A percentile compares a stretch with the other conserved stretches of the same genome.
Conservation (phyloP, 352 stramenopile genomes). For the Salisapilia sapeloensis region DNA sequence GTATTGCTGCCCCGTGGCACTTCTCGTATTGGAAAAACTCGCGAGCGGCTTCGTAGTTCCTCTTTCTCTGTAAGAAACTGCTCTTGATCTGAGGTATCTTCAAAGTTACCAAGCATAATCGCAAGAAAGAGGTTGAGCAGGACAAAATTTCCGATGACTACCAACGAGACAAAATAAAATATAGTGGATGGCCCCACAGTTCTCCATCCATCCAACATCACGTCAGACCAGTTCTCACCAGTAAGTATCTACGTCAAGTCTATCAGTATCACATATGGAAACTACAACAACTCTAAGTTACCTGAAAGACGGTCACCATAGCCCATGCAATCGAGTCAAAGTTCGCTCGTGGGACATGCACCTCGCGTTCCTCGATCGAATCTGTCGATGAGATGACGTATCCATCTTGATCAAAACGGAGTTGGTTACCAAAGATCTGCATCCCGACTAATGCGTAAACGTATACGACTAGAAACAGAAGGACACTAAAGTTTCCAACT, state of each 20-base stretch:
- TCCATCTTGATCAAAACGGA: slow-evolving; percentile 35
- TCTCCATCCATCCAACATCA: slow-evolving; percentile 53
- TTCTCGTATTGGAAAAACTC: no score
- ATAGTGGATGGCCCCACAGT: slow-evolving; percentile 5
- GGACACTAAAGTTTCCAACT: slow-evolving; percentile 48
- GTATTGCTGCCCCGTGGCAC: no score
- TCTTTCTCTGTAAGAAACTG: background rate
- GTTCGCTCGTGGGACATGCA: slow-evolving; percentile 5
- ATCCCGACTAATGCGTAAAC: slow-evolving; percentile 72
- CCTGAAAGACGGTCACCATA: slow-evolving; percentile 12
- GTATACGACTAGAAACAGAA: slow-evolving; percentile 69
- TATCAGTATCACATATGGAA: no score
- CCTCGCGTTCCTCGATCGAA: slow-evolving; percentile 3
- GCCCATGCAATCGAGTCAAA: slow-evolving; percentile 6
- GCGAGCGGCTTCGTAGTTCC: no score
- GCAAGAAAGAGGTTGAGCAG: slow-evolving; percentile 63
- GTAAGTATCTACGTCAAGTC: no score
- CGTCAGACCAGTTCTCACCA: slow-evolving; percentile 56
- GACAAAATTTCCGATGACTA: slow-evolving; percentile 42
- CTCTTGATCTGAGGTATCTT: slow-evolving; percentile 2
- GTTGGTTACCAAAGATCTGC: slow-evolving; percentile 69
- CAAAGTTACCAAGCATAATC: slow-evolving; percentile 47
- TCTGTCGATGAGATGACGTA: no score
- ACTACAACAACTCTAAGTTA: no score
- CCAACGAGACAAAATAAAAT: slow-evolving; percentile 23